phyloP scores from a whole-genome alignment of 1,139 yeast species.

The Casaregolazyma lundiana region DNA sequence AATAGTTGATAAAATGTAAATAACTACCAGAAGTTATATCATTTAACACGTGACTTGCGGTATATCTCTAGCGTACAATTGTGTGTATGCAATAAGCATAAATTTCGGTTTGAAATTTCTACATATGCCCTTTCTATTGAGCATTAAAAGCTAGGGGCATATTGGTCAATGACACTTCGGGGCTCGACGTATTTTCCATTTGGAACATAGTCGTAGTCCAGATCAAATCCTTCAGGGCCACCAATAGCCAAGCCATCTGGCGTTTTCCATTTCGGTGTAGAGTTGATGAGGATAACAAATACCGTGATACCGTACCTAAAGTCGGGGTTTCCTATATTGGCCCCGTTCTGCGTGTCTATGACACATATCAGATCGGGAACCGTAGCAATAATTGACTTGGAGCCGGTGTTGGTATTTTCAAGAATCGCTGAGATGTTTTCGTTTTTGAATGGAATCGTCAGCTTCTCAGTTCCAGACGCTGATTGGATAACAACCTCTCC shows the following conservation, averaged over 20 bases:
- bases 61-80: no score
- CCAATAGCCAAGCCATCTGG: slow-evolving; percentile 37
- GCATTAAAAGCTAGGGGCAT: slow-evolving; percentile 6
- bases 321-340: slow-evolving; percentile 48
- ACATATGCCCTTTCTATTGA: no score
- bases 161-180: slow-evolving; percentile 41
- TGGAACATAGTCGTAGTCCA: slow-evolving; percentile 35
- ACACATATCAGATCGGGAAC: slow-evolving; percentile 48
- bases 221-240: slow-evolving; percentile 40
- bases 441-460: slow-evolving; percentile 44
- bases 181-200: slow-evolving; percentile 37
- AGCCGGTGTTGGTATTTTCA: slow-evolving; percentile 20
- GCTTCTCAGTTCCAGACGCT: slow-evolving; percentile 11
- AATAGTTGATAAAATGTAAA: no score
- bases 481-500: slow-evolving; percentile 43
- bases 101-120: no score
- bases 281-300: slow-evolving; percentile 40
- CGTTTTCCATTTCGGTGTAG: slow-evolving; percentile 36
- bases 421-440: slow-evolving; percentile 40
- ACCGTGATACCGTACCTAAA: slow-evolving; percentile 44
- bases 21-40: no score
- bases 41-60: no score
- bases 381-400: slow-evolving; percentile 33
- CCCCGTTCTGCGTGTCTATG: slow-evolving; percentile 41
- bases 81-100: no score